Evolutionary conservation across 2,329 filamentous ascomycete genomes (phyloP), one percentile per base, ranked within the genome.

Genomic region (Ilyonectria robusta): DNA sequence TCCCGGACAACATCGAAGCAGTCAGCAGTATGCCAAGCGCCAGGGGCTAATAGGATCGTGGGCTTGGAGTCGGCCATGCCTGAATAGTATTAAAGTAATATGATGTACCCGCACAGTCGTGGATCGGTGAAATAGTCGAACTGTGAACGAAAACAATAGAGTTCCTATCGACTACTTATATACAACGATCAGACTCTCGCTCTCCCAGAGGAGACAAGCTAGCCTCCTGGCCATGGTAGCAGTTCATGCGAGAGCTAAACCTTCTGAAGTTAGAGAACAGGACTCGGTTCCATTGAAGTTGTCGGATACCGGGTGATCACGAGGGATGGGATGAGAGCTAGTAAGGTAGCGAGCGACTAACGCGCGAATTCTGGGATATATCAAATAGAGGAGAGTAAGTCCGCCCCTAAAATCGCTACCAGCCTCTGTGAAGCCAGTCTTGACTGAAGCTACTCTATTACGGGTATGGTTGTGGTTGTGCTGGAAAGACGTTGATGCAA

Each of bases 41-140:
- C 83, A 0, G 81, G 80, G 11, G 78, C 78, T 55, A 84, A 78
- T 17, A 84, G 73, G 19, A 84, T 74, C 23, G 50, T 71, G 15
- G 71, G 69, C 1, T 72, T 66, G 10, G 61, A 21, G 33, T 6
- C 6, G 11, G 61, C 29, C 67, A 69, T 69, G 50, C 8, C 51
- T 51, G 13, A 9, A 26, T 21, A 13, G 13, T 19, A 4, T 7
- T 46, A 29, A 60, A 11, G 56, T 35, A 15, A 65, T 47, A 23
- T 2, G 4, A 11, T 15, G 15, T 23, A 40, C 29, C 4, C 26
- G 26, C 26, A 26, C 26, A 26, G 26, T 26, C 5, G 4, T 26
- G 26, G 26, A 6, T 6, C 26, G 5, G 26, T 26, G 26, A 26
- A 26, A 26, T 26, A 5, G 26, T 56, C 10, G 7, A 40, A 6